Evolutionary conservation across 495 filamentous ascomycete genomes (phyloP).

Genomic region (Elasticomyces elasticus): DNA sequence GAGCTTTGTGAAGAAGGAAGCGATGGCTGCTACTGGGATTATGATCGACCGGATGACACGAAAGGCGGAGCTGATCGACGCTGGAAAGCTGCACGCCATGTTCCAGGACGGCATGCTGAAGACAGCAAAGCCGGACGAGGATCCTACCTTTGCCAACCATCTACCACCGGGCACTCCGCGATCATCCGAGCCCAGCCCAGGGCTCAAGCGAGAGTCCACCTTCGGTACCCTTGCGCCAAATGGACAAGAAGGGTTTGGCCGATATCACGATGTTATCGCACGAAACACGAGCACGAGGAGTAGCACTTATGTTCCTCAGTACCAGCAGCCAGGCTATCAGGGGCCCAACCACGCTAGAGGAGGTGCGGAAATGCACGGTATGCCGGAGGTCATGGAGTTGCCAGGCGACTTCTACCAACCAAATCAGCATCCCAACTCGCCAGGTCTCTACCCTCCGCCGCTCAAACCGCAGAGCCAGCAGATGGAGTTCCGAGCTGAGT

Average conservation of each 20-base stretch:
- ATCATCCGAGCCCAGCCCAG: neutral
- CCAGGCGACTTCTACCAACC: constrained; percentile 13
- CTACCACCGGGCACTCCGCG: neutral
- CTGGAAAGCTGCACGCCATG: constrained; percentile 30
- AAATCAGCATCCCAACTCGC: neutral
- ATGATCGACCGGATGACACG: constrained; percentile 29
- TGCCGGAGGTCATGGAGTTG: constrained; percentile 12
- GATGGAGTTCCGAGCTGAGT: constrained; percentile 11
- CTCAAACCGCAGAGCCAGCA: constrained; percentile 9
- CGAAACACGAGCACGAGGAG: constrained; percentile 4
- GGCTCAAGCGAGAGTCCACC: neutral
- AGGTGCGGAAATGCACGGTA: constrained; percentile 1
- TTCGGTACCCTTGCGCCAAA: neutral
- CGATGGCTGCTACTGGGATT: constrained; percentile 25
- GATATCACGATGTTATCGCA: constrained; percentile 14
- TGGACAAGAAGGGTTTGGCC: constrained; percentile 10
- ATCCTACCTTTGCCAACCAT: constrained; percentile 7
- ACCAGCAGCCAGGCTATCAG: constrained; percentile 9
- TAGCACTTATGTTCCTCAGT: constrained; percentile 7
- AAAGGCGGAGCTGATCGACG: constrained; percentile 31
- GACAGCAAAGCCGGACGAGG: constrained; percentile 20
- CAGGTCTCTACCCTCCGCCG: constrained; percentile 8
- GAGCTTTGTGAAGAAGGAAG: constrained; percentile 31
- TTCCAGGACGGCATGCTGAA: constrained; percentile 32
- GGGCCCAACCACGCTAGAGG: constrained; percentile 6